Evolutionary conservation across 2,329 filamentous ascomycete species (phyloP).

Genomic region (Emericellopsis cladophorae): DNA sequence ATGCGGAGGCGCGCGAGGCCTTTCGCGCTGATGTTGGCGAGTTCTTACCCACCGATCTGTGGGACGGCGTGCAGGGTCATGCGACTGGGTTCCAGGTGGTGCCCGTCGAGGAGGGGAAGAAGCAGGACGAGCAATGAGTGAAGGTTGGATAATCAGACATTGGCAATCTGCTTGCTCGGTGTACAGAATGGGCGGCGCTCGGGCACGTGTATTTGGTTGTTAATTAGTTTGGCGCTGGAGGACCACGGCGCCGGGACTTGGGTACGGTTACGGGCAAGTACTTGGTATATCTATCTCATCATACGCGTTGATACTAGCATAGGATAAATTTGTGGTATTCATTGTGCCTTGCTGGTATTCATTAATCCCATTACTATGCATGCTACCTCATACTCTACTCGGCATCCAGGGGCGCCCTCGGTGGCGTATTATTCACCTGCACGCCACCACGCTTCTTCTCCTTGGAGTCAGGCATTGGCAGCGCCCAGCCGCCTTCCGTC

Average conservation of each 20-base stretch:
- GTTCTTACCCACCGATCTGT: slow-evolving; percentile 77
- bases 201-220: too few relatives aligned
- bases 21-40: slow-evolving; percentile 79
- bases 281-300: not conserved
- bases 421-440: slow-evolving; percentile 71
- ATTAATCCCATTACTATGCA: not conserved
- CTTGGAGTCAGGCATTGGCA: slow-evolving; percentile 69
- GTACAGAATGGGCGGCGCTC: too few relatives aligned
- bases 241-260: not conserved
- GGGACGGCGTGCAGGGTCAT: slow-evolving; percentile 59
- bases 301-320: not conserved
- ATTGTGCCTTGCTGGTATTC: too few relatives aligned
- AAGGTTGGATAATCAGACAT: not conserved
- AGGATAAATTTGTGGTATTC: too few relatives aligned
- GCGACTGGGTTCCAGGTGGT: slow-evolving; percentile 39
- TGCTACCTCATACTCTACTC: slow-evolving; percentile 33
- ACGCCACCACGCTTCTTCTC: slow-evolving; percentile 85
- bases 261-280: not conserved
- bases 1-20: slow-evolving; percentile 58
- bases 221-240: not conserved
- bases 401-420: slow-evolving; percentile 63
- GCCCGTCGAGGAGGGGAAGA: slow-evolving; percentile 16
- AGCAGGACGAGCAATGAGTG: not conserved
- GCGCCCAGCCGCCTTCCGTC: slow-evolving; percentile 69
- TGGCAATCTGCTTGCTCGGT: too few relatives aligned